Evolutionary conservation across 108 stramenopile genomes (phyloP).

Genomic region (Poteriospumella lacustris): DNA sequence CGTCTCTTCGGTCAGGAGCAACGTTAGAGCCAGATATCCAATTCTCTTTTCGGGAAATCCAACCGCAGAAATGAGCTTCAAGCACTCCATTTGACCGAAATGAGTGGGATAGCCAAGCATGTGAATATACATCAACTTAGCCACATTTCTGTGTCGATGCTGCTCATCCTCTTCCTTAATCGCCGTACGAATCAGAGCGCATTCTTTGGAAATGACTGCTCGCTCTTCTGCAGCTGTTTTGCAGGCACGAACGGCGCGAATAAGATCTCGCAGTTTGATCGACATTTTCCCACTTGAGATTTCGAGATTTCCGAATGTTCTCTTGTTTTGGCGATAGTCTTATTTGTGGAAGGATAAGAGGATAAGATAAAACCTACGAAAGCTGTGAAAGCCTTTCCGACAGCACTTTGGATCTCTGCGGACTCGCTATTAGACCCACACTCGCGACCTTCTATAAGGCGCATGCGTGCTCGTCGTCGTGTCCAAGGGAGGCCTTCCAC

Average conservation of each 20-base stretch:
- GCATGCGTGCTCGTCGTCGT: no score
- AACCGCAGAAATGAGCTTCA: constrained; percentile 95
- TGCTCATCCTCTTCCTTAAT: constrained; percentile 94
- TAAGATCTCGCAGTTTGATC: constrained; percentile 92
- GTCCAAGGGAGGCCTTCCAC: no score
- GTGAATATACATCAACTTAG: constrained; percentile 98
- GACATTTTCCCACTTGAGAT: constrained; percentile 57
- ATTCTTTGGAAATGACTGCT: constrained; percentile 94
- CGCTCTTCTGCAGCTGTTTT: constrained; percentile 99
- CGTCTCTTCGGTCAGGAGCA: constrained; percentile 89
- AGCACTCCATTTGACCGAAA: constrained; percentile 98
- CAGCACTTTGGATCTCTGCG: no score
- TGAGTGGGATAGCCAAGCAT: constrained; percentile 99
- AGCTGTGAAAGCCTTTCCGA: no score
- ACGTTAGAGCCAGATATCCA: constrained; percentile 80
- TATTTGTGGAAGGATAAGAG: no score
- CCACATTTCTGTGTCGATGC: constrained; percentile 95
- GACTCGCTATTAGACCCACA: no score
- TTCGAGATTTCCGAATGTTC: no score
- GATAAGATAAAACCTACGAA: no score
- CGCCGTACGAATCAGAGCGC: constrained; percentile 95
- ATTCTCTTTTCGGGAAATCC: constrained; percentile 96
- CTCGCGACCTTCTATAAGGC: no score
- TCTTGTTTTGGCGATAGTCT: no score
- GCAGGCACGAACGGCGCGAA: constrained; percentile 96